Conservation (phyloP, 768 basidiomycete genomes). For the Naganishia vishniacii region DNA sequence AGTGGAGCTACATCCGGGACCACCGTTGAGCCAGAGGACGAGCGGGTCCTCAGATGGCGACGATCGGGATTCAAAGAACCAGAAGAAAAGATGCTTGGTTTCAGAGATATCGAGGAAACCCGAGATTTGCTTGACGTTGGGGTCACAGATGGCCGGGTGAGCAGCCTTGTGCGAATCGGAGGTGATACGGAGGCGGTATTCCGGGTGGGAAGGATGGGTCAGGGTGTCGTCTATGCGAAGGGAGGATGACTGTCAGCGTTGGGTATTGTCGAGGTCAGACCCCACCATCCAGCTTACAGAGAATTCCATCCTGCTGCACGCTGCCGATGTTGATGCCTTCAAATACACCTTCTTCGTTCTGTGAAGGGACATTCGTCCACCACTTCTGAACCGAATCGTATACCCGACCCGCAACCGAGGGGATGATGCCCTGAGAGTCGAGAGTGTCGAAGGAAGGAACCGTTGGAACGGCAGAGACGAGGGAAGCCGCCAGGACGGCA, state of each 20-base stretch:
- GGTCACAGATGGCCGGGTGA: conserved; percentile 66
- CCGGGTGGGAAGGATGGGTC: conserved; percentile 46
- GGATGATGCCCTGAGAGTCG: conserved; percentile 5
- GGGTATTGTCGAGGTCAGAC: not conserved
- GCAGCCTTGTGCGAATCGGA: conserved; percentile 35
- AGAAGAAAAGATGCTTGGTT: conserved; percentile 80
- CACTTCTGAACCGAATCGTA: conserved; percentile 11
- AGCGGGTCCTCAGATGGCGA: conserved; percentile 73
- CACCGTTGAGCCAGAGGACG: conserved; percentile 83
- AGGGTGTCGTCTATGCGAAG: conserved; percentile 30
- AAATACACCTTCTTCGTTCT: not conserved
- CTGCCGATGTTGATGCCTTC: conserved; percentile 15
- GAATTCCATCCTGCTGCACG: conserved; percentile 13
- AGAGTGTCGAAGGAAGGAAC: conserved; percentile 7
- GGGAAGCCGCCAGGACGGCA: not conserved
- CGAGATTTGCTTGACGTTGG: conserved; percentile 70
- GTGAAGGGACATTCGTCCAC: not conserved
- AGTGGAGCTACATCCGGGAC: conserved; percentile 61
- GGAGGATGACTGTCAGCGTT: not conserved
- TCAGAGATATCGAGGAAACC: conserved; percentile 78
- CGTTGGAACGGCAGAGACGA: conserved; percentile 7
- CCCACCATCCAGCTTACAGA: not conserved
- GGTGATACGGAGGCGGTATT: conserved; percentile 43
- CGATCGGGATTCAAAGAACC: conserved; percentile 73
- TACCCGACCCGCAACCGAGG: conserved; percentile 11